Evolutionary conservation across 352 stramenopile genomes (phyloP), one percentile per base, ranked within the genome.

Genomic region (Phytophthora pinifolia): DNA sequence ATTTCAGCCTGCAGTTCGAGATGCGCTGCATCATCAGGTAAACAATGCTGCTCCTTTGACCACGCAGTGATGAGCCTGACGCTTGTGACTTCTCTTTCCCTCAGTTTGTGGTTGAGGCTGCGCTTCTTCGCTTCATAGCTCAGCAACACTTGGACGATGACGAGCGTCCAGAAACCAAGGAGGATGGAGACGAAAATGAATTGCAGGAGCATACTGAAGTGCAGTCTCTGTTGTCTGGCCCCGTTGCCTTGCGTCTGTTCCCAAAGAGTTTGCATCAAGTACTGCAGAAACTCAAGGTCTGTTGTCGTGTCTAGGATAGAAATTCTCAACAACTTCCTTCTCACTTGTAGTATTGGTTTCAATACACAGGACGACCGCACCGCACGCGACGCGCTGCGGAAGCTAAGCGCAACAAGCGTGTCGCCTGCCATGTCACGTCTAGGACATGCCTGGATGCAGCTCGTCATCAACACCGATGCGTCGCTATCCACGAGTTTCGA

Each of bases 401-500:
- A 59, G 25, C 47, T 59, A 14, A 82, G 53, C 14, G 65, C 67
- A 29, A 77, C 70, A 25, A 76, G 48, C 18, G 69, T 80, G 25
- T 85, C 65, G 35, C 54, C 49, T 7, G 55, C 51, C 14, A 65
- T 79, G 3, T 71, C 68, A 8, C 44, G 17, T 6, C 75, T 87
- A 22, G 52, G 67, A 8, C 52, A 76, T 17, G 52, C 38, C 9
- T 76, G 76, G 49, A 70, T 66, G 15, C 64, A 86, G 37, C 47
- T 86, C 10, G 62, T 68, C 27, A 71, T 78, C 18, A 61, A 67
- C 39, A 65, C 65, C 13, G 74, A 84, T 25, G 65, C 54, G 6
- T 45, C 56, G 15, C 46, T 88, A 17, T 63, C 58, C 29, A 79
- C 77, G 9, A 85, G 65, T 31, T 62, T 65, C 9, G 81, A 92